Percentiles rank a stretch among this genome's conserved stretches.
These are phyloP conservation scores for Sicyos baderoa DNA, from an alignment of 306 rosid species.

Conservation along the genomic window DNA sequence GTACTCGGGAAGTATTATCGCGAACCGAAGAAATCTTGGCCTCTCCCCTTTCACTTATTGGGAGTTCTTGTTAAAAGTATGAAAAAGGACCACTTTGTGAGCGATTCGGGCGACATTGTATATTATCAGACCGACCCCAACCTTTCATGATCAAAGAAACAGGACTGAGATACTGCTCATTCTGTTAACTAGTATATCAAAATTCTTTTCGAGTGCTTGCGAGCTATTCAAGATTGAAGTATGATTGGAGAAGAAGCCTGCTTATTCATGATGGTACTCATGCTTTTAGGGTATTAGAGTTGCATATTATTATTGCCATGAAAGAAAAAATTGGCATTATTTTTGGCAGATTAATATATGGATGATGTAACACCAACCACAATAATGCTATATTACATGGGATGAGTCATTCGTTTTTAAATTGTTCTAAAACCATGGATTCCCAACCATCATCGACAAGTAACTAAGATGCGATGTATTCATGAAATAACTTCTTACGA, in stretches of 20 bases:
- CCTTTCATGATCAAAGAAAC: slow-evolving; percentile 29
- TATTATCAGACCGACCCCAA: slow-evolving; percentile 72
- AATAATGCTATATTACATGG: not conserved
- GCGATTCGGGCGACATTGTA: slow-evolving; percentile 74
- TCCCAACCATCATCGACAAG: too few species aligned
- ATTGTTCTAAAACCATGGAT: too few species aligned
- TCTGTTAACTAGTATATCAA: not conserved
- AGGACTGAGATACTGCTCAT: not conserved
- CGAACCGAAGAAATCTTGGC: slow-evolving; percentile 67
- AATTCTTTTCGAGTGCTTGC: slow-evolving; percentile 12
- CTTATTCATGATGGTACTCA: not conserved
- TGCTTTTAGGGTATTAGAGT: not conserved
- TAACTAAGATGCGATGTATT: too few species aligned
- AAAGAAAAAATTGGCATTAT: not conserved
- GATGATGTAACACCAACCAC: not conserved
- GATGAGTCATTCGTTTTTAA: too few species aligned
- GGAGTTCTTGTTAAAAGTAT: slow-evolving; percentile 67
- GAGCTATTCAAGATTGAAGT: not conserved
- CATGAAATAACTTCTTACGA: too few species aligned
- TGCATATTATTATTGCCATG: too few species aligned
- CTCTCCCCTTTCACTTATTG: slow-evolving; percentile 69
- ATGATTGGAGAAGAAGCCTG: too few species aligned
- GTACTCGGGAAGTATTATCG: slow-evolving; percentile 68
- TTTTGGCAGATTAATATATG: not conserved
- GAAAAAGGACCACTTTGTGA: slow-evolving; percentile 74